Percentiles rank a stretch among this genome's conserved stretches.
These are phyloP conservation scores for Acephala macrosclerotiorum DNA, from an alignment of 2,329 filamentous ascomycete species.

Conservation along the genomic window DNA sequence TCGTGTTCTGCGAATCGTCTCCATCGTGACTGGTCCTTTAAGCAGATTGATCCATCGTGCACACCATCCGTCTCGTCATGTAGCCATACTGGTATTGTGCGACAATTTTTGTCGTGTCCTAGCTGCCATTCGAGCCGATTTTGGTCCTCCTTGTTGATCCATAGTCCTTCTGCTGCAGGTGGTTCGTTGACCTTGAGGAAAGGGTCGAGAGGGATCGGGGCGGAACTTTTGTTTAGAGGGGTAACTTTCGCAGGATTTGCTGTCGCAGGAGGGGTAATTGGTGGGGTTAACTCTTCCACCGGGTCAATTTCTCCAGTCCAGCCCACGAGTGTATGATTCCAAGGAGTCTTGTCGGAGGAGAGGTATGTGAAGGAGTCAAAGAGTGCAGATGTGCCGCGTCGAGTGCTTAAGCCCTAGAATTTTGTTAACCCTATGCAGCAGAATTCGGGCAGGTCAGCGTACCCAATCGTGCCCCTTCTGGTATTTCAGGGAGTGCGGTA, in stretches of 20 bases:
- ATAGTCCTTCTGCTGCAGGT: slow-evolving; percentile 71
- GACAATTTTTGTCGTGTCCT: slow-evolving; percentile 75
- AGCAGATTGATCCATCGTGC: slow-evolving; percentile 68
- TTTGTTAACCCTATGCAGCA: slow-evolving; percentile 27
- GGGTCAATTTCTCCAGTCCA: slow-evolving; percentile 90
- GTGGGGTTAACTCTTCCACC: slow-evolving; percentile 54
- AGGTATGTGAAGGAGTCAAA: slow-evolving; percentile 92
- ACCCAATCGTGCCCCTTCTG: slow-evolving; percentile 68
- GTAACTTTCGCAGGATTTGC: slow-evolving; percentile 53
- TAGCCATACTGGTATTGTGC: slow-evolving; percentile 89
- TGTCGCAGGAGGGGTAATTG: slow-evolving; percentile 56
- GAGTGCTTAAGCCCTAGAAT: slow-evolving; percentile 72
- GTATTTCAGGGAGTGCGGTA: slow-evolving; percentile 66
- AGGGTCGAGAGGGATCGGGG: slow-evolving; percentile 77
- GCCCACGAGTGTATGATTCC: slow-evolving; percentile 91
- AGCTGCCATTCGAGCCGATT: slow-evolving; percentile 77
- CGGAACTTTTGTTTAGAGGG: slow-evolving; percentile 76
- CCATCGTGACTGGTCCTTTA: slow-evolving; percentile 89
- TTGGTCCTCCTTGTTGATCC: slow-evolving; percentile 75
- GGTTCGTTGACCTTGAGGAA: slow-evolving; percentile 62
- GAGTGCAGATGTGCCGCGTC: slow-evolving; percentile 87
- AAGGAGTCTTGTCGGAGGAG: slow-evolving; percentile 81
- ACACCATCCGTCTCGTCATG: slow-evolving; percentile 74
- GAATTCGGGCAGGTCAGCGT: slow-evolving; percentile 19
- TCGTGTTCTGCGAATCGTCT: slow-evolving; percentile 90